phyloP scores from a whole-genome alignment of 1,284 basidiomycete genomes.

The Earliella scabrosa region DNA sequence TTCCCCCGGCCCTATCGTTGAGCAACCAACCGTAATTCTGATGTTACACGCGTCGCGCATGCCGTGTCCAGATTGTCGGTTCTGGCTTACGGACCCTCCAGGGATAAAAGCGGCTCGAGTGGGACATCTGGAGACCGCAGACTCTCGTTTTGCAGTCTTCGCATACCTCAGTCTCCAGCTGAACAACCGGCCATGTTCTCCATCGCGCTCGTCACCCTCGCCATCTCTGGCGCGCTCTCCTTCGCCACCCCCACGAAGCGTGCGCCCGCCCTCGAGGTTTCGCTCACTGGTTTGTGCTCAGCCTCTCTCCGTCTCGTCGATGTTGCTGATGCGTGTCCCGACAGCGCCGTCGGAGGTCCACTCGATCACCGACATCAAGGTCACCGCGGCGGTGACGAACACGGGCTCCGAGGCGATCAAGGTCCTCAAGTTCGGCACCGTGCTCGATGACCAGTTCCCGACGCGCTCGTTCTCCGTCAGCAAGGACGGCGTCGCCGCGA shows the following conservation, averaged over 20 bases:
- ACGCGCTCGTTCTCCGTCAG: conserved; percentile 49
- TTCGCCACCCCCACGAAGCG: conserved; percentile 25
- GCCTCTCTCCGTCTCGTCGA: no score
- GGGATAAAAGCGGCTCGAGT: neutral
- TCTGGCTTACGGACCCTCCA: neutral
- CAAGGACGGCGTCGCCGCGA: conserved; percentile 42
- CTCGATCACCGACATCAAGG: conserved; percentile 44
- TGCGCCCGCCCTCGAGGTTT: conserved; percentile 23
- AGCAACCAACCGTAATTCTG: neutral
- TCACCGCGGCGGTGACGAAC: conserved; percentile 45
- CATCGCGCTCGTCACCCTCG: conserved; percentile 20
- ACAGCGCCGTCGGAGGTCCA: conserved; percentile 32
- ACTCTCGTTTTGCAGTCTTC: conserved; percentile 14
- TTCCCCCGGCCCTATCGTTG: neutral
- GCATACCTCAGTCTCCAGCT: neutral
- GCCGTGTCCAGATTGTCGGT: neutral
- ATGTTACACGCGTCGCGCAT: neutral
- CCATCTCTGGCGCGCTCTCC: conserved; percentile 18
- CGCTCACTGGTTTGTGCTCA: conserved; percentile 31
- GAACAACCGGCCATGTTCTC: conserved; percentile 18
- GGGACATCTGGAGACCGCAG: neutral
- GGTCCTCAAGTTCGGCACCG: conserved; percentile 47
- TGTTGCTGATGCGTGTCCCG: no score
- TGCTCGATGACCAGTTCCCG: conserved; percentile 47
- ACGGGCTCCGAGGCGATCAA: conserved; percentile 42